Evolutionary conservation across 305 asterid species (phyloP), one percentile per base, ranked within the genome.

Genomic region (Rubia balearica): DNA sequence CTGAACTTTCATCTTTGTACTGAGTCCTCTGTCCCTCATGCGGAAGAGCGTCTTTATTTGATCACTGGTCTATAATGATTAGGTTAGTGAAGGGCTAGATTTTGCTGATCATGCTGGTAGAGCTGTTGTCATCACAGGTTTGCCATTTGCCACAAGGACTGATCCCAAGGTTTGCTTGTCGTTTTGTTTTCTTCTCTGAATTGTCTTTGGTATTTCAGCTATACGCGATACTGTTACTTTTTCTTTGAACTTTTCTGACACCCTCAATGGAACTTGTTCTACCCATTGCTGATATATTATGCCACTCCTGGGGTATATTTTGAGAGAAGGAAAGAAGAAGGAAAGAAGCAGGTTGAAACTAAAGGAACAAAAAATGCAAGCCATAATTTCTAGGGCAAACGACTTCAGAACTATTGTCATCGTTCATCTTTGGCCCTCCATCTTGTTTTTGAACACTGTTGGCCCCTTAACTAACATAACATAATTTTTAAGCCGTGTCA

Each of bases 1-100:
- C 6, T 67, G 24, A 61, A 27, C 40, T 51, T 67, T 49, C 56
- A 30, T 27, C 61, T 68, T 49, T 45, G 61, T 67, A 13, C 30
- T 24, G 56, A 66, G 57, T 66, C 40, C 38, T 66, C 43, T 11
- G 30, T 45, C 27, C n/a, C 13, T 66, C 16, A 4, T 9, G 6
- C 38, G 33, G 62, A 30, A 8, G 61, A 49, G 36, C 51, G n/a
- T 40, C 55, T 36, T 65, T 42, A n/a, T 65, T 27, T 56, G 49
- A 51, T 38, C 63, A 51, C 57, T 14, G 41, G 17, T 68, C 22
- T n/a, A 74, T 67, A 22, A 53, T 69, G 38, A 33, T 65, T 78
- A 94, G 99, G 99, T 91, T 75, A 94, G 99, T 80, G 99, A 94
- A 87, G 99, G 99, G 77, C 75, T 94, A 82, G 99, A 94, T 80